Evolutionary conservation across 257 asterid genomes (phyloP).

Genomic region (Nicotiana obtusifolia): DNA sequence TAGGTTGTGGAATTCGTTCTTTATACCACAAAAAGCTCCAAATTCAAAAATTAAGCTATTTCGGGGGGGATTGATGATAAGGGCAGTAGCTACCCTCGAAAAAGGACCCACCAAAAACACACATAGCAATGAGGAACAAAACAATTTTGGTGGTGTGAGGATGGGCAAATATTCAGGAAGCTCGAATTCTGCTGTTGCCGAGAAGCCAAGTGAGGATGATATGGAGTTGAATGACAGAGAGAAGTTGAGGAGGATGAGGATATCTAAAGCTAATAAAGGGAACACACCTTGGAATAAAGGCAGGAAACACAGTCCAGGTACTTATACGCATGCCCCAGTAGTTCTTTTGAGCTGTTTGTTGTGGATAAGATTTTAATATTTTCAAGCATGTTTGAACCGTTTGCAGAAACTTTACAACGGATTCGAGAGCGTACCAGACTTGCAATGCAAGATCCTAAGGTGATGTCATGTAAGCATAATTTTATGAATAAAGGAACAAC

Average conservation of each 20-base stretch:
- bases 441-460: constrained; percentile 99
- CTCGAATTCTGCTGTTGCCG: constrained; percentile 20
- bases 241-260: constrained; percentile 81
- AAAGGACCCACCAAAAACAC: constrained; percentile 24
- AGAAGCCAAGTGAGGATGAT: constrained; percentile 40
- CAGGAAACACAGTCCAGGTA: constrained; percentile 89
- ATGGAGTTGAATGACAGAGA: constrained; percentile 57
- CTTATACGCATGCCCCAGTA: neutral
- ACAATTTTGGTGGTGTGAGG: constrained; percentile 28
- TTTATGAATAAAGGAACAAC: constrained; percentile 6
- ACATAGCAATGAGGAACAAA: constrained; percentile 24
- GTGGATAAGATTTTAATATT: constrained; percentile 5
- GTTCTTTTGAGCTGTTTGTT: neutral
- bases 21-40: constrained; percentile 25
- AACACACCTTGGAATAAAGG: constrained; percentile 97
- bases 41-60: constrained; percentile 26
- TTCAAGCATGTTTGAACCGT: constrained; percentile 12
- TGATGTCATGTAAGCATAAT: constrained; percentile 82
- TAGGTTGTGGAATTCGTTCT: constrained; percentile 33
- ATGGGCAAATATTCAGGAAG: constrained; percentile 37
- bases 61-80: constrained; percentile 45
- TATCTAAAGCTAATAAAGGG: constrained; percentile 91
- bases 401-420: constrained; percentile 75
- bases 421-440: constrained; percentile 80
- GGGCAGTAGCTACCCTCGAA: constrained; percentile 72